Conservation (phyloP, 2,329 filamentous ascomycete species). For the Aspergillus bombycis region DNA sequence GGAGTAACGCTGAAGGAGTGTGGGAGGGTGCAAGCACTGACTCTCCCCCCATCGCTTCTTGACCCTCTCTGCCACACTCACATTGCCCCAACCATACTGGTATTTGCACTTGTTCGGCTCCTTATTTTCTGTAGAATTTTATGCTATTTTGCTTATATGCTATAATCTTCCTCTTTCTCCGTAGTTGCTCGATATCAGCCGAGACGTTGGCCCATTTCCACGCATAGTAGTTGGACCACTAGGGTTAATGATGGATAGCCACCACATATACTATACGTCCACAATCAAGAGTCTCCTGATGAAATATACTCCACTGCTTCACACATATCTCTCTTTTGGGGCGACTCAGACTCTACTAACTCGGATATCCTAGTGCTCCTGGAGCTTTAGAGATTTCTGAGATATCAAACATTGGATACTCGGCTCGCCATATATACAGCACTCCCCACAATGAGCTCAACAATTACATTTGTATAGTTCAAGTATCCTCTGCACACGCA, state of each 20-base stretch:
- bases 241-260: background rate
- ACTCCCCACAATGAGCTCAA: background rate
- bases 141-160: background rate
- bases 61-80: constrained; percentile 5
- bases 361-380: background rate
- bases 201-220: background rate
- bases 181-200: background rate
- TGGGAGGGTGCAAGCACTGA: background rate
- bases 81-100: constrained; percentile 44
- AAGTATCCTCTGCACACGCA: background rate
- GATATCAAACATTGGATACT: background rate
- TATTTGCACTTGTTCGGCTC: constrained; percentile 71
- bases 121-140: constrained; percentile 43
- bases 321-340: background rate
- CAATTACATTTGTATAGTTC: background rate
- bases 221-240: background rate
- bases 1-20: constrained; percentile 15
- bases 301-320: background rate
- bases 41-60: constrained; percentile 26
- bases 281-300: background rate
- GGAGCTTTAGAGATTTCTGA: background rate
- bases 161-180: background rate
- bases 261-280: background rate
- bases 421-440: background rate
- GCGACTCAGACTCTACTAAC: background rate